phyloP scores from a whole-genome alignment of 768 basidiomycete genomes.

The Cyclocybe cylindracea region DNA sequence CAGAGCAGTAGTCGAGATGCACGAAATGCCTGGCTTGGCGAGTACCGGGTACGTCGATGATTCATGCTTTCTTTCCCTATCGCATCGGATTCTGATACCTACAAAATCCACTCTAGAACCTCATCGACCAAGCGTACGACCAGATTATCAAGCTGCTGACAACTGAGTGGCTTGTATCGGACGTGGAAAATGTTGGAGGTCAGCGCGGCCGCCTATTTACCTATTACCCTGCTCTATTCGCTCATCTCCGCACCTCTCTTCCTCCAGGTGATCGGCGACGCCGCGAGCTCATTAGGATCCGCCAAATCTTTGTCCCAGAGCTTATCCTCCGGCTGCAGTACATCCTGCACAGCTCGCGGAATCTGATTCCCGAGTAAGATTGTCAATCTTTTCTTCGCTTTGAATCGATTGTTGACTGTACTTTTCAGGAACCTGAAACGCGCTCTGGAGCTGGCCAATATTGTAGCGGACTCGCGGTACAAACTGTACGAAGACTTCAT shows the following conservation, averaged over 20 bases:
- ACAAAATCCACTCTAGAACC: slow-evolving; percentile 32
- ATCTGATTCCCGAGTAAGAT: slow-evolving; percentile 66
- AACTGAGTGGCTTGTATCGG: slow-evolving; percentile 73
- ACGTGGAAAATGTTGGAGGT: slow-evolving; percentile 46
- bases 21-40: slow-evolving; percentile 58
- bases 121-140: slow-evolving; percentile 66
- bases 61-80: not conserved
- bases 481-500: slow-evolving; percentile 86
- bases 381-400: not conserved
- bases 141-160: slow-evolving; percentile 71
- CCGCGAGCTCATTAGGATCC: slow-evolving; percentile 75
- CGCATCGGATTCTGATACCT: not conserved
- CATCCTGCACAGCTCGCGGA: slow-evolving; percentile 63
- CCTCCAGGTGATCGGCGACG: slow-evolving; percentile 54
- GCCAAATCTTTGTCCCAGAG: slow-evolving; percentile 89
- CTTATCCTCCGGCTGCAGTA: slow-evolving; percentile 84
- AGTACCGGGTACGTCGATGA: slow-evolving; percentile 53
- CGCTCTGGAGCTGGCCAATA: slow-evolving; percentile 75
- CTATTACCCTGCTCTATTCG: not conserved
- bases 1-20: slow-evolving; percentile 50
- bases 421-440: slow-evolving; percentile 68
- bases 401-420: not conserved
- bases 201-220: slow-evolving; percentile 12
- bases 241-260: slow-evolving; percentile 1
- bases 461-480: slow-evolving; percentile 87